Evolutionary conservation across 768 basidiomycete genomes (phyloP).

Genomic region (Russula abietina): DNA sequence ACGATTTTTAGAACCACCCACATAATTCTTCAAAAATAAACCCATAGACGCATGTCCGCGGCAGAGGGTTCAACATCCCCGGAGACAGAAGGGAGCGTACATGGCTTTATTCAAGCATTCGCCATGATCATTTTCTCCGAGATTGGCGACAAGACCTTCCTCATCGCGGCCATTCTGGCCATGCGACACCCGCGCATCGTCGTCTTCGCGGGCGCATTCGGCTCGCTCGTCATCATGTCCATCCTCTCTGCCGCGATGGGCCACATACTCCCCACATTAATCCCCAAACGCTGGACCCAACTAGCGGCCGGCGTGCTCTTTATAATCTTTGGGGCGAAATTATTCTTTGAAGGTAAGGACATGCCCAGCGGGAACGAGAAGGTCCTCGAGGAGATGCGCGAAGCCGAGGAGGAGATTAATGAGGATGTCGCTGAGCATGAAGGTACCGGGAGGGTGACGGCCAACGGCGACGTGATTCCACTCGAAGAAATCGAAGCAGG

Average conservation of each 20-base stretch:
- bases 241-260: conserved; percentile 91
- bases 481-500: conserved; percentile 78
- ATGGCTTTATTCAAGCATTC: conserved; percentile 74
- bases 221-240: conserved; percentile 88
- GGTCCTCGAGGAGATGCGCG: conserved; percentile 89
- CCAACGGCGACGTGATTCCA: conserved; percentile 45
- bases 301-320: conserved; percentile 71
- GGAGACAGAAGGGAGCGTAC: conserved; percentile 31
- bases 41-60: conserved; percentile 6
- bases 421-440: conserved; percentile 59
- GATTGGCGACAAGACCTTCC: conserved; percentile 93
- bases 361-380: conserved; percentile 78
- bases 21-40: background rate
- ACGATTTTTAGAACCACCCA: background rate
- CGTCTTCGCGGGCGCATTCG: conserved; percentile 87
- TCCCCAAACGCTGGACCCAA: conserved; percentile 56
- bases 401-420: conserved; percentile 93
- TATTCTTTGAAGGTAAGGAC: conserved; percentile 76
- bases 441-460: conserved; percentile 33
- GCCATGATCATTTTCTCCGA: conserved; percentile 89
- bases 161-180: conserved; percentile 84
- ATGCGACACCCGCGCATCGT: conserved; percentile 84
- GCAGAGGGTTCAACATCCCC: background rate
- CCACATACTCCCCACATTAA: conserved; percentile 76
- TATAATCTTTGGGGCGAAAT: conserved; percentile 83